Conservation (phyloP, 345 rosid genomes). For the Sisymbrium irio region DNA sequence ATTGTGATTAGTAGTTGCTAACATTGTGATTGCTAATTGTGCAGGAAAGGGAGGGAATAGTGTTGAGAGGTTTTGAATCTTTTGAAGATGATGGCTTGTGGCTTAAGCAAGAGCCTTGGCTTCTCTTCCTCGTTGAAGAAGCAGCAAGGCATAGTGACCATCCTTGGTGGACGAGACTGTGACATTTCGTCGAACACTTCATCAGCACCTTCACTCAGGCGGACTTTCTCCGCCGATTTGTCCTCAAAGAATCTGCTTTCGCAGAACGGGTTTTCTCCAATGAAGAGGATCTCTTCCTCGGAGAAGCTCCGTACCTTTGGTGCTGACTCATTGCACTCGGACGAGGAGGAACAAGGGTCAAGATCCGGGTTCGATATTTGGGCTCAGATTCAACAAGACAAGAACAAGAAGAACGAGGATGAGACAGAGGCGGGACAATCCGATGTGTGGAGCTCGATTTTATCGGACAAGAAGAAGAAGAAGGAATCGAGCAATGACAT, state of each 20-base stretch:
- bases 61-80: neutral
- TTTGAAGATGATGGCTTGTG: conserved; percentile 43
- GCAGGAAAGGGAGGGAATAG: conserved; percentile 34
- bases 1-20: conserved; percentile 40
- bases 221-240: conserved; percentile 88
- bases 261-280: conserved; percentile 46
- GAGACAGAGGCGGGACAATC: conserved; percentile 36
- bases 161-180: conserved; percentile 45
- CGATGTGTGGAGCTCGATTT: conserved; percentile 64
- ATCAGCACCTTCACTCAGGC: conserved; percentile 53
- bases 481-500: conserved; percentile 33
- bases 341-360: conserved; percentile 23
- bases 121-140: conserved; percentile 47
- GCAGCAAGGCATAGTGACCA: conserved; percentile 74
- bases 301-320: conserved; percentile 41
- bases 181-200: conserved; percentile 28
- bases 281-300: conserved; percentile 63
- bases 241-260: conserved; percentile 70
- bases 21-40: conserved; percentile 12
- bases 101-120: conserved; percentile 44
- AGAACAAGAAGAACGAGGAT: conserved; percentile 30
- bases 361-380: conserved; percentile 45
- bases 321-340: conserved; percentile 33
- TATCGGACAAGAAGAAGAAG: conserved; percentile 46
- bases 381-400: conserved; percentile 47